phyloP scores from a whole-genome alignment of 225 moss, liverwort and hornwort genomes.

The Climacium dendroides region DNA sequence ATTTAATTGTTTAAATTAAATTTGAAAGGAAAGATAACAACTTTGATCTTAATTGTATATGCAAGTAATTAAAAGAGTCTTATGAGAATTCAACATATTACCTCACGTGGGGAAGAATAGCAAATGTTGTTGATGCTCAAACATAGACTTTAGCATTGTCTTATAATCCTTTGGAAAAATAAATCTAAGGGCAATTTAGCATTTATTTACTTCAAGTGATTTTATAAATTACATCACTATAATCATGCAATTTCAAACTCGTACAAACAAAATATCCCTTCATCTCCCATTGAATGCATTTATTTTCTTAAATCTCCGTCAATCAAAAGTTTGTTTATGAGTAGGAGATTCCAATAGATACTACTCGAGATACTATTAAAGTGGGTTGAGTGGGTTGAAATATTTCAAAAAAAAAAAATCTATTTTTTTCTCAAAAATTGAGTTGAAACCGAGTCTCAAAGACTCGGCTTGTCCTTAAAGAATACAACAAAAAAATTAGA shows the following conservation, averaged over 20 bases:
- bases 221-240: no score
- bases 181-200: fast-evolving
- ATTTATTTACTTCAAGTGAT: not conserved
- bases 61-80: fast-evolving
- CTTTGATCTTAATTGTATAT: no score
- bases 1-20: not conserved
- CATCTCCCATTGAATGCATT: not conserved
- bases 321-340: not conserved
- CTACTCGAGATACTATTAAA: no score
- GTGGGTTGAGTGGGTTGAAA: no score
- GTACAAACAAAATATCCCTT: not conserved
- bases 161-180: not conserved
- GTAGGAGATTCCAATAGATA: not conserved
- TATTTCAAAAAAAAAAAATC: no score
- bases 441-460: no score
- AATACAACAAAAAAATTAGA: no score
- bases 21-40: not conserved
- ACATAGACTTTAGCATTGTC: fast-evolving
- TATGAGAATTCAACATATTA: no score
- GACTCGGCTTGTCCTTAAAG: no score
- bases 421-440: fast-evolving
- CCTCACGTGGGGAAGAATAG: fast-evolving
- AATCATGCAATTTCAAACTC: not conserved
- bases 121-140: no score
- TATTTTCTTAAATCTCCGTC: not conserved